These are phyloP conservation scores for Ophioceras dolichostomum DNA, from an alignment of 2,329 filamentous ascomycete genomes.

Conservation along the genomic window DNA sequence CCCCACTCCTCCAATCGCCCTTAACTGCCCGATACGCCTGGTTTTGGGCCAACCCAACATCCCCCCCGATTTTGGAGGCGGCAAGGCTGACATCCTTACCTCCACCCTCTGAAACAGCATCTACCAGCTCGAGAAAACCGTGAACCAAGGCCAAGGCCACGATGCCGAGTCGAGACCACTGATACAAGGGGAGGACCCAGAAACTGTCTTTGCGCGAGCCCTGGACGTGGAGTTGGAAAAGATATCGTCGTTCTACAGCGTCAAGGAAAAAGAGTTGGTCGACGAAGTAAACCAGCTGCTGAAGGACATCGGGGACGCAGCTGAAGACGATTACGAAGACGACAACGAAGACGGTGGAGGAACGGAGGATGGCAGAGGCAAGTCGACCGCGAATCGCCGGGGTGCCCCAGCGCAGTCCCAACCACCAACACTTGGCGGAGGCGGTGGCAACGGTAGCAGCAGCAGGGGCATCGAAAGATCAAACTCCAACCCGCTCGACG, in stretches of 20 bases:
- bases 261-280: constrained; percentile 81
- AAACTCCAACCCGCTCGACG: not conserved
- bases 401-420: too few relatives aligned
- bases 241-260: constrained; percentile 77
- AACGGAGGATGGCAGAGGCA: too few relatives aligned
- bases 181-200: constrained; percentile 61
- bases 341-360: too few relatives aligned
- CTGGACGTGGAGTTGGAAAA: constrained; percentile 89
- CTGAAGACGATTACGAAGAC: constrained; percentile 46
- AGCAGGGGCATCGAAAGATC: too few relatives aligned
- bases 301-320: constrained; percentile 57
- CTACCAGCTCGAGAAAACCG: constrained; percentile 83
- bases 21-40: constrained; percentile 1
- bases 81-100: not conserved
- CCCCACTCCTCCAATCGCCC: not conserved
- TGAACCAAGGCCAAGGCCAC: constrained; percentile 47
- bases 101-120: constrained; percentile 43
- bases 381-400: constrained; percentile 15
- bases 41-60: too few relatives aligned
- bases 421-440: too few relatives aligned
- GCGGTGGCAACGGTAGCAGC: too few relatives aligned
- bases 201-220: constrained; percentile 68
- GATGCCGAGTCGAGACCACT: constrained; percentile 82
- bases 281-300: constrained; percentile 70
- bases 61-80: too few relatives aligned